Evolutionary conservation across 176 grass and related monocot species (phyloP).

Genomic region (Musa schizocarpa): DNA sequence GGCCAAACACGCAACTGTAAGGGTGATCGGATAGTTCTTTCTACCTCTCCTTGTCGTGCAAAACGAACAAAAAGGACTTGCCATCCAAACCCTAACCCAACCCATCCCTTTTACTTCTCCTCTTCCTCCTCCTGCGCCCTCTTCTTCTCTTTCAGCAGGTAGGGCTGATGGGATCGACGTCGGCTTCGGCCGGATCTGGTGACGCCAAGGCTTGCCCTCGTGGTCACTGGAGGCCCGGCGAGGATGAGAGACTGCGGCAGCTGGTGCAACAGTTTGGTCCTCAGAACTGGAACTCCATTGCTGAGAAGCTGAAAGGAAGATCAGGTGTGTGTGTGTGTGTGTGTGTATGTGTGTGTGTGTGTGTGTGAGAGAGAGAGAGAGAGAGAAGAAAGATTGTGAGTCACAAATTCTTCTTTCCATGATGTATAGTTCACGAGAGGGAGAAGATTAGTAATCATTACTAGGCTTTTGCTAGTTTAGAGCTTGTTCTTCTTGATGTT

Average conservation of each 20-base stretch:
- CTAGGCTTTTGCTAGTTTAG: too few species aligned
- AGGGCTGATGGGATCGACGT: slow-evolving; percentile 29
- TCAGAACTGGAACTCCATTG: slow-evolving; percentile 97
- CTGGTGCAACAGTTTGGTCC: slow-evolving; percentile 74
- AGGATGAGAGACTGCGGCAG: slow-evolving; percentile 69
- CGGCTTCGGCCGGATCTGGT: slow-evolving; percentile 48
- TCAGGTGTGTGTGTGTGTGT: slow-evolving; percentile 38
- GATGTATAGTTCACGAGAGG: too few species aligned
- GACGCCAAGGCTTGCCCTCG: slow-evolving; percentile 53
- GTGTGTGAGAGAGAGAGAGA: too few species aligned
- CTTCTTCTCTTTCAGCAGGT: slow-evolving; percentile 4
- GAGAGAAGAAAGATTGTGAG: too few species aligned
- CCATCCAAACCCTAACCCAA: slow-evolving; percentile 58
- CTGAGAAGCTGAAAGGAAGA: slow-evolving; percentile 88
- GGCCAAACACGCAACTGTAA: background rate
- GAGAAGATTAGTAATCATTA: too few species aligned
- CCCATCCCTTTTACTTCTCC: background rate
- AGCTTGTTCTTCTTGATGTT: too few species aligned
- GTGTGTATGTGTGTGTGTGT: slow-evolving; percentile 17
- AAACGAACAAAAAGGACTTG: slow-evolving; percentile 62
- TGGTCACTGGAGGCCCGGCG: slow-evolving; percentile 74
- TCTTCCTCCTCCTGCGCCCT: background rate
- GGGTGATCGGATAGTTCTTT: background rate
- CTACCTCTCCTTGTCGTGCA: slow-evolving; percentile 42
- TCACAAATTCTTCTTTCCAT: too few species aligned